These are phyloP conservation scores for Pythium sukuiense DNA, from an alignment of 352 stramenopile species.

Conservation along the genomic window DNA sequence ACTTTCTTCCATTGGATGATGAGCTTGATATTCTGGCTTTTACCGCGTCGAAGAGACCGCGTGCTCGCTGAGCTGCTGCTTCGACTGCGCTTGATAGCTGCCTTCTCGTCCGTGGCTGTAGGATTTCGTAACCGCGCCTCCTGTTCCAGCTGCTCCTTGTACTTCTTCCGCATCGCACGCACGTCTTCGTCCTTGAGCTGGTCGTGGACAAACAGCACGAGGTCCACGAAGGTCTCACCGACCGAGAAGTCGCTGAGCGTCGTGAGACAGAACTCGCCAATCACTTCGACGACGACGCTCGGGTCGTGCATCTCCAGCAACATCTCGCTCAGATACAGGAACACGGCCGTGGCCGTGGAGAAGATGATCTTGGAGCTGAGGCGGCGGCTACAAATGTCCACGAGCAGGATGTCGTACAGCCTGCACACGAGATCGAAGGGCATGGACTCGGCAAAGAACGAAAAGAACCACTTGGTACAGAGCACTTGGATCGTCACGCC, in stretches of 20 bases:
- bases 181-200: slow-evolving; percentile 61
- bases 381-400: slow-evolving; percentile 58
- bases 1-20: slow-evolving; percentile 67
- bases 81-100: slow-evolving; percentile 25
- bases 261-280: slow-evolving; percentile 77
- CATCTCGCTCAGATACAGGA: slow-evolving; percentile 71
- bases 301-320: slow-evolving; percentile 73
- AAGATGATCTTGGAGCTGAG: slow-evolving; percentile 73
- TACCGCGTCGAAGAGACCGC: slow-evolving; percentile 20
- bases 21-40: slow-evolving; percentile 62
- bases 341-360: slow-evolving; percentile 68
- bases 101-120: not conserved
- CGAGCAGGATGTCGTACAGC: slow-evolving; percentile 75
- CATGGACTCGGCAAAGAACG: slow-evolving; percentile 83
- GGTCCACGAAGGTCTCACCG: slow-evolving; percentile 68
- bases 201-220: slow-evolving; percentile 72
- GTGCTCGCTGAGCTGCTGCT: slow-evolving; percentile 42
- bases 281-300: slow-evolving; percentile 74
- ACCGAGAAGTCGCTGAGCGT: slow-evolving; percentile 74
- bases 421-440: slow-evolving; percentile 76
- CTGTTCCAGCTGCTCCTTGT: slow-evolving; percentile 55
- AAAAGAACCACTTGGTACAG: slow-evolving; percentile 87
- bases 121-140: slow-evolving; percentile 64
- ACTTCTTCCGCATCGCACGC: slow-evolving; percentile 47
- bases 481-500: slow-evolving; percentile 76